Conservation (phyloP, 192 early-diverging fungal genomes). For the Coemansia furcata region DNA sequence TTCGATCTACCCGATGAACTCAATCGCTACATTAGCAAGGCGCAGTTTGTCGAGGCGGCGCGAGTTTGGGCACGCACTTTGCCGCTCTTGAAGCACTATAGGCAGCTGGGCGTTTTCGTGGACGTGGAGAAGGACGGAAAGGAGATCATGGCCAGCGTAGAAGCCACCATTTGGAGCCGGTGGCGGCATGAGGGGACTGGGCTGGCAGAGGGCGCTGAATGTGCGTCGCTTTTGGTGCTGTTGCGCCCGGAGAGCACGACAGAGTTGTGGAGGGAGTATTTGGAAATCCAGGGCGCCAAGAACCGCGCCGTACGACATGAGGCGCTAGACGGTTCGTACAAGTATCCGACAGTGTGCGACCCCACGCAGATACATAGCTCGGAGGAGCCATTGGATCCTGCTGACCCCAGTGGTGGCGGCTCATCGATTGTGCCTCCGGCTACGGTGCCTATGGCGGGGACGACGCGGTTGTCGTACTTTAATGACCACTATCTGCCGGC, state of each 20-base stretch:
- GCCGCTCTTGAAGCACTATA: constrained; percentile 74
- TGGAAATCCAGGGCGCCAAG: constrained; percentile 43
- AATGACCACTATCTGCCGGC: constrained; percentile 37
- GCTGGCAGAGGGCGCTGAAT: constrained; percentile 35
- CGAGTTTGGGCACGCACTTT: constrained; percentile 68
- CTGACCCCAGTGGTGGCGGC: neutral
- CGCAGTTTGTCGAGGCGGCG: constrained; percentile 72
- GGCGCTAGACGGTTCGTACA: constrained; percentile 21
- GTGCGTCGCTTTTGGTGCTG: constrained; percentile 42
- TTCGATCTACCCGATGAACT: constrained; percentile 83
- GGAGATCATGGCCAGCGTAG: constrained; percentile 73
- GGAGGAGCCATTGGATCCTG: neutral
- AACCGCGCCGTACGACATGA: constrained; percentile 20
- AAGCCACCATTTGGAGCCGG: constrained; percentile 56
- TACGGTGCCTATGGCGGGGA: neutral
- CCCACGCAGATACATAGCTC: neutral
- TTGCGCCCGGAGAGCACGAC: constrained; percentile 23
- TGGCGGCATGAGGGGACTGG: constrained; percentile 26
- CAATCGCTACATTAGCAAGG: constrained; percentile 55
- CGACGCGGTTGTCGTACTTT: constrained; percentile 31
- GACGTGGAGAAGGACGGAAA: constrained; percentile 79
- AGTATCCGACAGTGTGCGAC: constrained; percentile 7
- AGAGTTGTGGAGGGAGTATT: constrained; percentile 40
- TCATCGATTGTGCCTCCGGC: neutral
- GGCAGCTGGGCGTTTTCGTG: constrained; percentile 70